Evolutionary conservation across 2,329 filamentous ascomycete species (phyloP), one percentile per base, ranked within the genome.

Genomic region (Verticillium longisporum): DNA sequence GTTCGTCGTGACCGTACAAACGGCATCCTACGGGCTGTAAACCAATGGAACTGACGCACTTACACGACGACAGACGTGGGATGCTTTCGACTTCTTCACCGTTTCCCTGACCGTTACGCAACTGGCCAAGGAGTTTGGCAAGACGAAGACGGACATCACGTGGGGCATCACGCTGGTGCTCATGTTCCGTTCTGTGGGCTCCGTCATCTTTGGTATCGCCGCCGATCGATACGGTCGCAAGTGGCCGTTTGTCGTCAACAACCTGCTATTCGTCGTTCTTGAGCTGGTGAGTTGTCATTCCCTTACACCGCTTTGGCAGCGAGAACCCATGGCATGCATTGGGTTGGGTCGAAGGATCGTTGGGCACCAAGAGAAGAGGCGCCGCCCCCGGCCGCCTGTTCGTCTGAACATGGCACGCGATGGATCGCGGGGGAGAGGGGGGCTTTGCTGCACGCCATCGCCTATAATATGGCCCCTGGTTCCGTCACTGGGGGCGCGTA

Each of bases 211-310:
- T 60, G 83, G 83, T 63, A 75, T 84, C 32, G 80, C 80, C 0
- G 74, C 79, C 21, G 83, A 86, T 72, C 77, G 81, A 38, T 86
- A 83, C 64, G 83, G 83, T 4, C 75, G 83, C 56, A 85, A 84
- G 69, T 91, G 89, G 87, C 89, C 89, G 1, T 91, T 92, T 76
- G 81, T 92, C 14, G 69, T 89, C 62, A 92, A 92, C 74, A 90
- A 92, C 73, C 63, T 91, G 26, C 78, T 93, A 21, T 86, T 93
- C 62, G 88, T 90, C 41, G 71, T 87, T 6, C 79, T 93, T 10
- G 89, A 93, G 72, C 79, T 92, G 68, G 45, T 50, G 18, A 50
- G 45, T 50, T 50, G n/a, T 50, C 15, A 26, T 50, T 7, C 18
- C 18, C n/a, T 21, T 41, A 6, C 38, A n/a, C 15, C 15, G 38